phyloP scores from a whole-genome alignment of 2,329 filamentous ascomycete genomes.

The Rutstroemia sp. region DNA sequence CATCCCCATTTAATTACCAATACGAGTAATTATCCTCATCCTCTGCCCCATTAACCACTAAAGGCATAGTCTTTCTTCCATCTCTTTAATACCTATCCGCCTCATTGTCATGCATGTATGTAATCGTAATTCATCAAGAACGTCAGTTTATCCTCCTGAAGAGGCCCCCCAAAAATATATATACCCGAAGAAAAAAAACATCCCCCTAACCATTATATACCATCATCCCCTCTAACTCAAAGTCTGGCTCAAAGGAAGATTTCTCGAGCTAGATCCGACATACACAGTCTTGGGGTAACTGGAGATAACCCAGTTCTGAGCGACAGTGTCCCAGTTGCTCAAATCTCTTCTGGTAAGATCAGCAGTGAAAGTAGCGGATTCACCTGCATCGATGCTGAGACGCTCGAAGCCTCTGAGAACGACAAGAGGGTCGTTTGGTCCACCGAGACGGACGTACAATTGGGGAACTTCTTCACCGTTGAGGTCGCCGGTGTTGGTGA shows the following conservation, averaged over 20 bases:
- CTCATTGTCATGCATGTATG: too few relatives aligned
- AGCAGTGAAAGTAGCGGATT: slow-evolving; percentile 56
- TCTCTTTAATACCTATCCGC: too few relatives aligned
- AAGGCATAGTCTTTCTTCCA: too few relatives aligned
- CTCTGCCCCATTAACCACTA: too few relatives aligned
- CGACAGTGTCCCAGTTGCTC: slow-evolving; percentile 72
- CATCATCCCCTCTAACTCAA: slow-evolving; percentile 11
- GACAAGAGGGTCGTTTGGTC: slow-evolving; percentile 58
- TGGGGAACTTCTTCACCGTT: slow-evolving; percentile 52
- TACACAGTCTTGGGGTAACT: slow-evolving; percentile 27
- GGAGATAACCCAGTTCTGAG: slow-evolving; percentile 72
- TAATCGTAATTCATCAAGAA: too few relatives aligned
- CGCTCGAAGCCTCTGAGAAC: slow-evolving; percentile 77
- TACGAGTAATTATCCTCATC: too few relatives aligned
- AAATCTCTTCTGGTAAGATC: slow-evolving; percentile 72
- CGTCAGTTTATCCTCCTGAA: too few relatives aligned
- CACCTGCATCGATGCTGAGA: slow-evolving; percentile 62
- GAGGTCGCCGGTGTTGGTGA: slow-evolving; percentile 47
- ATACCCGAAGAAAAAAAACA: not conserved
- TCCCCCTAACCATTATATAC: not conserved
- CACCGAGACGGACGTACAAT: slow-evolving; percentile 72
- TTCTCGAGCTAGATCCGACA: slow-evolving; percentile 28
- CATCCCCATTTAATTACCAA: too few relatives aligned
- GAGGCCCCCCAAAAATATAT: too few relatives aligned
- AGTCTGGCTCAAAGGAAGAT: slow-evolving; percentile 22